Evolutionary conservation across 495 filamentous ascomycete species (phyloP), one percentile per base, ranked within the genome.

Genomic region (Cetradonia linearis): DNA sequence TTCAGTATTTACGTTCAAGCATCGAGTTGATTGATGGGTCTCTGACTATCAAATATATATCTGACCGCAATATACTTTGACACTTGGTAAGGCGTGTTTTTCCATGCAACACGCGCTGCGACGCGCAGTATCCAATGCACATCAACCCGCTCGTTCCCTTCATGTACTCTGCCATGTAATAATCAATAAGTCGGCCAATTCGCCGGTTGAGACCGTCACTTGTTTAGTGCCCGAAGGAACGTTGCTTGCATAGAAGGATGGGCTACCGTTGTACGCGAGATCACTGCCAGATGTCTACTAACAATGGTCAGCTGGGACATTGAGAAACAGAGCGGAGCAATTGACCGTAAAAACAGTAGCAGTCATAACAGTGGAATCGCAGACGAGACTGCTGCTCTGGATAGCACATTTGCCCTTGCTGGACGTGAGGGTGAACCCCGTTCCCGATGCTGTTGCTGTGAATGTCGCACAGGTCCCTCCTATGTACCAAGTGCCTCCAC

Each of bases 391-490:
- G 46, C 71, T 74, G 5, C 74, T 67, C 33, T 74, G 65, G 30
- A 85, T 71, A 7, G 73, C 74, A 62, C 83, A 86, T 11, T 67
- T 67, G 8, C 83, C 83, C 62, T 83, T 83, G 62, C 79, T 85
- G 5, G 79, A 78, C 44, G 72, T 78, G 2, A 85, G 69, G 7
- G 82, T 83, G 71, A 85, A 83, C n/a, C 75, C 76, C 31, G 73
- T 71, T 25, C 76, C 82, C 73, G 57, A 62, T 0, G 70, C 62
- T 38, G 78, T 72, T 1, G 81, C 77, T 5, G 76, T 82, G 71
- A 83, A 88, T 9, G 81, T 85, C 6, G 86, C 86, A 67, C 86
- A 88, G 1, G 85, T 86, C 0, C 86, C 86, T 16, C 74, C 77
- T 1, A 75, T 74, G 66, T 83, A 90, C 86, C 86, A 90, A 3